phyloP scores from a whole-genome alignment of 2,329 filamentous ascomycete genomes.

The Talaromyces verruculosus region DNA sequence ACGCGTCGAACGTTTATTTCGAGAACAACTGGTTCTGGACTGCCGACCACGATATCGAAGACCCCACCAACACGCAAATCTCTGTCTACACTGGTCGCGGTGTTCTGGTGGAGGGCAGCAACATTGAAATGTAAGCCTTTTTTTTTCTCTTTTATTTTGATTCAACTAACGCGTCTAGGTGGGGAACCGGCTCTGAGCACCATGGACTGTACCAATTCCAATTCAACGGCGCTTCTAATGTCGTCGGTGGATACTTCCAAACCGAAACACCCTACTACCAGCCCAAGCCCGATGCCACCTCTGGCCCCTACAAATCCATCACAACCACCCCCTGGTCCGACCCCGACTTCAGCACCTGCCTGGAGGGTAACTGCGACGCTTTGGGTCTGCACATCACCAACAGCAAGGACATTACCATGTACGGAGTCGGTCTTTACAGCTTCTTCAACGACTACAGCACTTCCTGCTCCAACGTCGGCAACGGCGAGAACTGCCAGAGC shows the following conservation, averaged over 20 bases:
- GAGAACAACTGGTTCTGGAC: conserved; percentile 56
- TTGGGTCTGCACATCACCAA: conserved; percentile 53
- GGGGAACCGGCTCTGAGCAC: conserved; percentile 50
- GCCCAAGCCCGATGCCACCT: conserved; percentile 37
- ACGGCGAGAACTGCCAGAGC: conserved; percentile 48
- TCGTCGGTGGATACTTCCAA: conserved; percentile 40
- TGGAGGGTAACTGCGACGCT: conserved; percentile 40
- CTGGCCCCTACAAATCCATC: conserved; percentile 32
- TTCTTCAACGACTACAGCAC: conserved; percentile 58
- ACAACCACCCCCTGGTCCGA: conserved; percentile 34
- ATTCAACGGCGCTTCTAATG: conserved; percentile 39
- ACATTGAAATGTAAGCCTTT: conserved; percentile 38
- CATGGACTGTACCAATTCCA: conserved; percentile 52
- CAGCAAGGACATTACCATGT: conserved; percentile 46
- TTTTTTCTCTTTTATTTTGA: not conserved
- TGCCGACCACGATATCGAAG: conserved; percentile 58
- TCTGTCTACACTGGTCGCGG: conserved; percentile 57
- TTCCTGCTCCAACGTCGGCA: conserved; percentile 41
- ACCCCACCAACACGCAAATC: conserved; percentile 50
- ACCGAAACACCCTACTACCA: conserved; percentile 43
- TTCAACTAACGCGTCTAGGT: conserved; percentile 25
- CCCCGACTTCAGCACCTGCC: conserved; percentile 36
- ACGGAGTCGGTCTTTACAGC: conserved; percentile 55
- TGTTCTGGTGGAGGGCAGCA: conserved; percentile 49
- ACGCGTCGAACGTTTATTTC: conserved; percentile 43